Evolutionary conservation across 2,329 filamentous ascomycete species (phyloP), one percentile per base, ranked within the genome.

Genomic region (Colletotrichum sp.): DNA sequence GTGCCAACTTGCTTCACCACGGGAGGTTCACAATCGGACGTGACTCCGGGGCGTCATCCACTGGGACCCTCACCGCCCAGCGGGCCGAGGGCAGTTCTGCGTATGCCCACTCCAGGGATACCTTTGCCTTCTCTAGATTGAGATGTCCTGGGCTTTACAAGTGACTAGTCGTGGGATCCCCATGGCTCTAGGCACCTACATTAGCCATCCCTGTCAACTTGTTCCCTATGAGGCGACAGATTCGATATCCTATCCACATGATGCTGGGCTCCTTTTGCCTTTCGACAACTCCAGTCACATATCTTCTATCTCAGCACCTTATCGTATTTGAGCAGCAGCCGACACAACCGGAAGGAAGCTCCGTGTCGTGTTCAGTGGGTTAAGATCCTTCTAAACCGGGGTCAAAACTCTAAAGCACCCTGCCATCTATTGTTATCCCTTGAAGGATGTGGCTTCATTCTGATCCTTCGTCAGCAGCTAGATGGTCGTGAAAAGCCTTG

Each of bases 181-280:
- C 43, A 21, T 52, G 43, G n/a, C n/a, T 52, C 43, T 52, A 52
- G 43, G n/a, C 43, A 52, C 10, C 43, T 21, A 52, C 12, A 1
- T 7, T 2, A 0, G 4, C 43, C 43, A 52, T 52, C 43, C 43
- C 43, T 52, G 43, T 0, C n/a, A 24, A 4, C 12, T 52, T 21
- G 4, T 7, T 52, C n/a, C 43, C 43, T 13, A 9, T 38, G 36
- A 52, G 43, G 43, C 43, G 43, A 52, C 0, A 10, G n/a, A 3
- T 48, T 48, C 18, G 18, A n/a, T n/a, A n/a, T 1, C 18, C 9
- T 48, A 48, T n/a, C 38, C 18, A 48, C 38, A 12, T 21, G 43
- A 21, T 24, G 6, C 0, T 52, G 43, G n/a, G 0, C 43, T 52
- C 43, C 1, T 10, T 13, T 52, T 1, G 18, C 6, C n/a, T 21